Base-by-base conservation (phyloP, 164 flowering plant species). In the Chimonanthus salicifolius region DNA sequence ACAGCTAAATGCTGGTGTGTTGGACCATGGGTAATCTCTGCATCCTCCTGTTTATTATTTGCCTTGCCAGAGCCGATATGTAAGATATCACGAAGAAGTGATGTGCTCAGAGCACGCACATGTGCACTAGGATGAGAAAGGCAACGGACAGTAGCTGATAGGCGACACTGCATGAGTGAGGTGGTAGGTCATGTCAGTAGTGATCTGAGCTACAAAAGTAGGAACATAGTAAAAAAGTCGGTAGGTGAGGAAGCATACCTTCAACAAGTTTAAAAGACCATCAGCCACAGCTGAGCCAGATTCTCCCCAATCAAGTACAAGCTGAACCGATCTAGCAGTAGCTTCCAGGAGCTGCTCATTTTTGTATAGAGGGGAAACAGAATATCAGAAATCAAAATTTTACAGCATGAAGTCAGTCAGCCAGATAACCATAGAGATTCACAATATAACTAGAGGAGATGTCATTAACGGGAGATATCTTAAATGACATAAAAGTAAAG, bases 121-220 rank as follows among this genome's bases (percentile, higher is more conserved):
- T 90, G 97, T 15, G 98, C 97, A 81, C 97, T 94, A 72, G 94
- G 97, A 82, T 91, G 97, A 81, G 95, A 92, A 72, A 94, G 90
- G 84, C 99, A 94, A 18, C 83, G 90, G 58, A 86, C 70, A 9
- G 95, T 92, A 45, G 99, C 94, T 67, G 97, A 85, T 71, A 94
- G 85, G 46, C 98, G 99, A 80, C 99, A 92, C 97, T 94, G 96
- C 90, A 88, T 58, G 16, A 0, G 74, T 51, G 49, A 8, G 6
- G 20, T 3, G 5, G 69, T 20, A 21, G 46, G 70, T 74, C 64
- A 65, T 21, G 68, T 66, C 9, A 78, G 49, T 47, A n/a, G 58
- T 51, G 6, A 68, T 68, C 49, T 49, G 48, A 5, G 33, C 33
- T 33, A 33, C 33, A 33, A 33, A 33, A 33, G 33, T 33, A 33